Percentiles rank a stretch among this genome's conserved stretches.
phyloP scores from a whole-genome alignment of 345 rosid species.

The Triadica sebifera region DNA sequence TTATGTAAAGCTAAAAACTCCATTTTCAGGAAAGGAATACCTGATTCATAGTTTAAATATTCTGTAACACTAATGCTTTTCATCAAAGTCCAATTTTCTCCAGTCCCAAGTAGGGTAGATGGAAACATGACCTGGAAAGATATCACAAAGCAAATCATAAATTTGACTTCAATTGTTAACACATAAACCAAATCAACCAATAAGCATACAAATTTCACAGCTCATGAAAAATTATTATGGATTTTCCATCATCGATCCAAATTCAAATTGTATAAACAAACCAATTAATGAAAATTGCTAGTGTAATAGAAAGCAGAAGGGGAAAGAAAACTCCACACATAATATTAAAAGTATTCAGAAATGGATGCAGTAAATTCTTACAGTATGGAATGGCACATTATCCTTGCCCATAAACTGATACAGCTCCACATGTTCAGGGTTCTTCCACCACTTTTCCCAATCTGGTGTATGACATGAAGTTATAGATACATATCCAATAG shows the following conservation, averaged over 20 bases:
- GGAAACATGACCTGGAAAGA: constrained; percentile 83
- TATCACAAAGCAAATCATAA: constrained; percentile 2
- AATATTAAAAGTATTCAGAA: too few relatives aligned
- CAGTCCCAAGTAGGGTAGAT: constrained; percentile 85
- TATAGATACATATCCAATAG: constrained; percentile 91
- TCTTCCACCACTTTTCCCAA: constrained; percentile 99
- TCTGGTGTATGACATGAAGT: constrained; percentile 84
- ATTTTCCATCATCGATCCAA: too few relatives aligned
- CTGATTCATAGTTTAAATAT: constrained; percentile 88
- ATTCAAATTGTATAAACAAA: too few relatives aligned
- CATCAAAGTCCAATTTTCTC: constrained; percentile 94
- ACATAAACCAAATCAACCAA: background rate
- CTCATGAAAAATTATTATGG: too few relatives aligned
- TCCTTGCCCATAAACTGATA: constrained; percentile 99
- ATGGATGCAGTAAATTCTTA: constrained; percentile 29
- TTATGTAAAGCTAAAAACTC: background rate
- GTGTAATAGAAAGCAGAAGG: too few relatives aligned
- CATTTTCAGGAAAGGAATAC: constrained; percentile 31
- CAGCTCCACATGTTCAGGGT: constrained; percentile 89
- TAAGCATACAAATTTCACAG: background rate
- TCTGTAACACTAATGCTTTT: constrained; percentile 91
- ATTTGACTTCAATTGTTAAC: background rate
- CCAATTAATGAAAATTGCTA: too few relatives aligned
- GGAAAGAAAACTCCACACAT: too few relatives aligned
- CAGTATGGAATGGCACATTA: constrained; percentile 95